These are phyloP conservation scores for Aspergillus persii DNA, from an alignment of 2,329 filamentous ascomycete genomes.

Conservation along the genomic window DNA sequence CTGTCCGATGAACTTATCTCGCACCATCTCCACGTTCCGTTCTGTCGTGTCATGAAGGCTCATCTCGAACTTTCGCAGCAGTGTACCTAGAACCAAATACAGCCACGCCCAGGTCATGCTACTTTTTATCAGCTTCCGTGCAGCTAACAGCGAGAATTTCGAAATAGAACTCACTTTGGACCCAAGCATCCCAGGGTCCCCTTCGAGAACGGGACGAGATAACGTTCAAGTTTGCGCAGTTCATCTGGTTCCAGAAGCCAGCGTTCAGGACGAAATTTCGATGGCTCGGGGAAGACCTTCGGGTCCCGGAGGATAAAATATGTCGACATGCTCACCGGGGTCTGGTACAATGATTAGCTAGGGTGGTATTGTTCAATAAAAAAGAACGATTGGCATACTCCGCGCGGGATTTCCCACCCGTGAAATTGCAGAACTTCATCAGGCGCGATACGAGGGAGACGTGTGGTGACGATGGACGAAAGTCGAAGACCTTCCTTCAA, in stretches of 20 bases:
- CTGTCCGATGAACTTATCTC: constrained; percentile 24
- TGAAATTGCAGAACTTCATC: constrained; percentile 14
- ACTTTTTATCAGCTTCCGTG: not conserved
- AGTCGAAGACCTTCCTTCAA: constrained; percentile 31
- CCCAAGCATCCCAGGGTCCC: constrained; percentile 30
- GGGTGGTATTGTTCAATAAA: no score
- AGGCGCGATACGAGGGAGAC: constrained; percentile 20
- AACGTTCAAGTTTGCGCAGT: constrained; percentile 17
- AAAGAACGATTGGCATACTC: constrained; percentile 7
- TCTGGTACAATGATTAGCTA: constrained; percentile 4
- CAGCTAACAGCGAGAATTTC: not conserved
- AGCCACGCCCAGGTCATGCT: constrained; percentile 18
- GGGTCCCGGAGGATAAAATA: constrained; percentile 19
- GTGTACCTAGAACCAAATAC: constrained; percentile 25
- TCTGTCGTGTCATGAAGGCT: constrained; percentile 26
- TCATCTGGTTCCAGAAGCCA: constrained; percentile 31
- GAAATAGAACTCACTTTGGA: constrained; percentile 18
- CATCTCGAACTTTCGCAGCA: constrained; percentile 28
- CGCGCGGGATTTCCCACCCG: constrained; percentile 19
- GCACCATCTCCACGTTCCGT: constrained; percentile 27
- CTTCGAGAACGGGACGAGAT: constrained; percentile 29
- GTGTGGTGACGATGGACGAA: constrained; percentile 16
- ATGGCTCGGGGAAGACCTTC: constrained; percentile 30
- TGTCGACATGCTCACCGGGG: constrained; percentile 21
- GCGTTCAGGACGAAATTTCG: constrained; percentile 29